Conservation (phyloP, 371 early-diverging fungal genomes). For the Mortierella polycephala region DNA sequence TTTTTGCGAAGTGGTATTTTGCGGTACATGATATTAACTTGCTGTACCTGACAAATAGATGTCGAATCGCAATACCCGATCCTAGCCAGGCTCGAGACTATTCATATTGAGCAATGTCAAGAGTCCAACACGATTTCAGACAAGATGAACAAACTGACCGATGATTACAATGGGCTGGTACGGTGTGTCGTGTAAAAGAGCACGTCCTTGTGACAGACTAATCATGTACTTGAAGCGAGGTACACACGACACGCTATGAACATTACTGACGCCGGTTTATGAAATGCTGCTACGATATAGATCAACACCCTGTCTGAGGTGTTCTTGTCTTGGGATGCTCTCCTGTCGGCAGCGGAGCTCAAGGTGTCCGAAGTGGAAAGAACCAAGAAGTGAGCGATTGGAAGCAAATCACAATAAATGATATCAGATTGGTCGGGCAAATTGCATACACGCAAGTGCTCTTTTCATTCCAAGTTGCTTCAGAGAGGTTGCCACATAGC, state of each 20-base stretch:
- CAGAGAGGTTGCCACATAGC: no score
- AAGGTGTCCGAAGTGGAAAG: slow-evolving; percentile 64
- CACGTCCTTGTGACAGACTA: no score
- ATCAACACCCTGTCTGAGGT: slow-evolving; percentile 72
- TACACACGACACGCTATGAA: not conserved
- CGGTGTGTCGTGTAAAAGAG: not conserved
- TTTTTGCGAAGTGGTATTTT: not conserved
- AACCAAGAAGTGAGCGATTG: slow-evolving; percentile 10
- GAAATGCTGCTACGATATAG: slow-evolving; percentile 37
- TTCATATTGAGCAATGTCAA: slow-evolving; percentile 61
- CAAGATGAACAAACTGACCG: slow-evolving; percentile 59
- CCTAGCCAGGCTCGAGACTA: slow-evolving; percentile 60
- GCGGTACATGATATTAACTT: no score
- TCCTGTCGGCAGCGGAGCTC: slow-evolving; percentile 64
- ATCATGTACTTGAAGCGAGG: no score
- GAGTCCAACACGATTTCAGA: slow-evolving; percentile 58
- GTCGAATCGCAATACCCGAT: slow-evolving; percentile 60
- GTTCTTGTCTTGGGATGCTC: slow-evolving; percentile 71
- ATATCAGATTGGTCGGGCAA: no score
- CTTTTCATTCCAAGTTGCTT: no score
- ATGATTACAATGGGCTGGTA: slow-evolving; percentile 66
- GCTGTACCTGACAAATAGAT: slow-evolving; percentile 27
- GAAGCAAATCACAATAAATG: not conserved
- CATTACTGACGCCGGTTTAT: not conserved
- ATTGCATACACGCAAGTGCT: no score